A percentile compares a stretch with the other conserved stretches of the same genome.
phyloP scores from a whole-genome alignment of 1,284 basidiomycete species.

The Phylloboletellus chloephorus region DNA sequence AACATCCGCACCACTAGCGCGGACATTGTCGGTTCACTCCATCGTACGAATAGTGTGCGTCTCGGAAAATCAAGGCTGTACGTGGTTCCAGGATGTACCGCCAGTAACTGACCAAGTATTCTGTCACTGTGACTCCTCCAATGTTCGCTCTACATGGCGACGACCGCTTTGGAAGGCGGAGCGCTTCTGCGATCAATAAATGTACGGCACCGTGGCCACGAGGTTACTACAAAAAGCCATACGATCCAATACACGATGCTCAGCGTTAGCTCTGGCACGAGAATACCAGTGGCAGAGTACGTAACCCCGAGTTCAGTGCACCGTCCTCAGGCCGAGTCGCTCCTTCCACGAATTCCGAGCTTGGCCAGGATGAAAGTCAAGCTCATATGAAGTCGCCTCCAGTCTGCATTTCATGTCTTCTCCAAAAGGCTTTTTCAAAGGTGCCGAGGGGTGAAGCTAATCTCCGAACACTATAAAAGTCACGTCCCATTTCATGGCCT shows the following conservation, averaged over 20 bases:
- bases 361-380: neutral
- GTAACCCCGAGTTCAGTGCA: slow-evolving; percentile 15
- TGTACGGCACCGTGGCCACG: slow-evolving; percentile 12
- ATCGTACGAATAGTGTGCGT: slow-evolving; percentile 10
- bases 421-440: slow-evolving; percentile 12
- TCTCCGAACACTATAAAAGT: slow-evolving; percentile 1
- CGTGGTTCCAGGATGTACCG: neutral
- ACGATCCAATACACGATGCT: neutral
- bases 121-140: neutral
- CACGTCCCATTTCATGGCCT: slow-evolving; percentile 1
- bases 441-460: slow-evolving; percentile 3
- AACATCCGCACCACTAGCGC: neutral
- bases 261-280: slow-evolving; percentile 11
- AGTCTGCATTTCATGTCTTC: slow-evolving; percentile 12
- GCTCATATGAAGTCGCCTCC: neutral
- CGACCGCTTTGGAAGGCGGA: neutral
- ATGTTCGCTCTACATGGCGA: neutral
- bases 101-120: neutral
- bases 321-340: slow-evolving; percentile 15
- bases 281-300: slow-evolving; percentile 6
- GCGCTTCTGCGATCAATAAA: slow-evolving; percentile 15
- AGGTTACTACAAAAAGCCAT: slow-evolving; percentile 10
- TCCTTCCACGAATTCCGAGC: no score
- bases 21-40: neutral
- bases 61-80: slow-evolving; percentile 11